Evolutionary conservation across 2,329 filamentous ascomycete species (phyloP).

Genomic region (Simplicillium aogashimaense): DNA sequence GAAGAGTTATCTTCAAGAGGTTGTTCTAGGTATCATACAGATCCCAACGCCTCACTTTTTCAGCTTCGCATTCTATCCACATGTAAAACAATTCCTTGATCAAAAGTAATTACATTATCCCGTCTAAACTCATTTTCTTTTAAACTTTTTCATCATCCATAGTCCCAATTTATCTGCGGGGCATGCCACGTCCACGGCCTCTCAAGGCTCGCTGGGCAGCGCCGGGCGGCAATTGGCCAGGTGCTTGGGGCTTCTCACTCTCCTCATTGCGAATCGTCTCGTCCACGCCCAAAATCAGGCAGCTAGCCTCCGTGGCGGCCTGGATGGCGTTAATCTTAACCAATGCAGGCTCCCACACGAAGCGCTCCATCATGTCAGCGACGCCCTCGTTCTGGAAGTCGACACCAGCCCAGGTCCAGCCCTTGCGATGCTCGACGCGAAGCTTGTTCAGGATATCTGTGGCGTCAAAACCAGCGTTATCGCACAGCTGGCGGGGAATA

Average conservation of each 20-base stretch:
- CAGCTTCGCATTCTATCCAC: constrained; percentile 10
- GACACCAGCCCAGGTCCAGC: constrained; percentile 87
- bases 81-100: not conserved
- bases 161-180: constrained; percentile 50
- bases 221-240: constrained; percentile 63
- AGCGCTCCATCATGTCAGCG: constrained; percentile 85
- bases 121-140: constrained; percentile 3
- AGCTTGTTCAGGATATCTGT: constrained; percentile 96
- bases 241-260: constrained; percentile 73
- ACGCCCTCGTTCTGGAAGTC: constrained; percentile 91
- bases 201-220: constrained; percentile 84
- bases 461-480: constrained; percentile 96
- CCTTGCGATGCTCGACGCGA: constrained; percentile 91
- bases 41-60: constrained; percentile 16
- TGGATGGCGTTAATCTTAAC: constrained; percentile 97
- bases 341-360: constrained; percentile 94
- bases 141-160: constrained; percentile 4
- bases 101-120: constrained; percentile 4
- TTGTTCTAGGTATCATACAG: constrained; percentile 23
- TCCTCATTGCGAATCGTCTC: constrained; percentile 99
- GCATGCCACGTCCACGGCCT: constrained; percentile 81
- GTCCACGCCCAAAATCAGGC: constrained; percentile 90
- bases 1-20: no score
- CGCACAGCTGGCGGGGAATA: constrained; percentile 91
- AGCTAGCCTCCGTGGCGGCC: constrained; percentile 89